Evolutionary conservation across 176 grass and related monocot genomes (phyloP).

Genomic region (Juncus inflexus): DNA sequence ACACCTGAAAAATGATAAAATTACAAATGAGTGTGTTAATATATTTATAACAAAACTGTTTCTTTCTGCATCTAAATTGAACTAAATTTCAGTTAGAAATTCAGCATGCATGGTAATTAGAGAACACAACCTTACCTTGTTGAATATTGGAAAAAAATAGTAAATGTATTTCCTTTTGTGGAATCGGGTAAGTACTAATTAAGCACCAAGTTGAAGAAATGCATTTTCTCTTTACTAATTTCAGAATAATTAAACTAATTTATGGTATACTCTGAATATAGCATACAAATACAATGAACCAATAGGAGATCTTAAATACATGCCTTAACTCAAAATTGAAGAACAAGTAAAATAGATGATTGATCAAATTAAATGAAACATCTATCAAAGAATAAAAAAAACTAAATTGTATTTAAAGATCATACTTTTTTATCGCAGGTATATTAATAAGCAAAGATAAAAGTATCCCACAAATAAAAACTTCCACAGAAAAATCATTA

Average conservation of each 20-base stretch:
- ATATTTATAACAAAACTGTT: slow-evolving; percentile 7
- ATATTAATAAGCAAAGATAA: slow-evolving; percentile 5
- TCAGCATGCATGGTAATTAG: not conserved
- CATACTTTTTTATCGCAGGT: too few species aligned
- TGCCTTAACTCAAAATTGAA: too few species aligned
- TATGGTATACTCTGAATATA: too few species aligned
- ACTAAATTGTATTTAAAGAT: too few species aligned
- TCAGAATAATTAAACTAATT: too few species aligned
- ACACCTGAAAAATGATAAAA: slow-evolving; percentile 51
- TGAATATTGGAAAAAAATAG: slow-evolving; percentile 12
- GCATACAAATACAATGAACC: too few species aligned
- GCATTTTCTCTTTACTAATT: too few species aligned
- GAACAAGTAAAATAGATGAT: too few species aligned
- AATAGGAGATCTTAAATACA: too few species aligned
- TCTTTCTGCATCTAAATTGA: not conserved
- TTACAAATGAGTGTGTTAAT: not conserved
- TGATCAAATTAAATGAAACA: too few species aligned
- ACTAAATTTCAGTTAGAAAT: slow-evolving; percentile 4
- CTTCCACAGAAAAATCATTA: not conserved
- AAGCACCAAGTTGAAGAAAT: not conserved
- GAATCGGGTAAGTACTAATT: not conserved
- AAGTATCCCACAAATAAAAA: not conserved
- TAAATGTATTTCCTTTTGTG: not conserved
- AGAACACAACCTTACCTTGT: not conserved
- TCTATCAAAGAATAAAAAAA: too few species aligned